phyloP scores from a whole-genome alignment of 305 asterid species.

The Andrographis paniculata region DNA sequence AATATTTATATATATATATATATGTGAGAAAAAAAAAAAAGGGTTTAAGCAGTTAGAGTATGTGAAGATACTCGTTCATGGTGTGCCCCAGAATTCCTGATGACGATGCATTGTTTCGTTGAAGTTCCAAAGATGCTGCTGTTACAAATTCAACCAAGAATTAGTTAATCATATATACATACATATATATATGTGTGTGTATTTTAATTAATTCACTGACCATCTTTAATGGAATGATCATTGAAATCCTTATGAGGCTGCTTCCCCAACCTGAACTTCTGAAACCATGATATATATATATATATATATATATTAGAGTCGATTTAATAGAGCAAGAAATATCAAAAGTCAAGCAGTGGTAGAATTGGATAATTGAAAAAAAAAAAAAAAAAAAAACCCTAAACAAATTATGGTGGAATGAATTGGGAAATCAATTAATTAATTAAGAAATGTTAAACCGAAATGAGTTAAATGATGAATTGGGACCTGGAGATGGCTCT shows the following conservation, averaged over 20 bases:
- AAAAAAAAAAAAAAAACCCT: slow-evolving; percentile 3
- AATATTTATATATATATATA: too few species aligned
- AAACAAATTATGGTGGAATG: too few species aligned
- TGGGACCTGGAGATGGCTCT: slow-evolving; percentile 96
- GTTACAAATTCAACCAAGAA: slow-evolving; percentile 17
- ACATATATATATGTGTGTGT: background rate
- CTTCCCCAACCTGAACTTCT: slow-evolving; percentile 96
- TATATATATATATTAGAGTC: too few species aligned
- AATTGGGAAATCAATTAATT: too few species aligned
- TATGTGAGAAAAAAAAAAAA: background rate
- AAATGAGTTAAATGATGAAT: background rate
- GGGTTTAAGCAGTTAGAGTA: background rate
- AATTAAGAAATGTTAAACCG: too few species aligned
- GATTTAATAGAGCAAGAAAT: too few species aligned
- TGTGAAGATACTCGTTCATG: slow-evolving; percentile 75
- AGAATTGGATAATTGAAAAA: too few species aligned
- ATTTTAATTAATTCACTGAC: slow-evolving; percentile 27
- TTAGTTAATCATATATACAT: background rate
- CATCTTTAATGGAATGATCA: slow-evolving; percentile 81
- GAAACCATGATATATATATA: slow-evolving; percentile 1
- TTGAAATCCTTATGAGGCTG: slow-evolving; percentile 94
- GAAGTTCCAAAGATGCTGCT: slow-evolving; percentile 76
- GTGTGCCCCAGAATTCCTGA: slow-evolving; percentile 78
- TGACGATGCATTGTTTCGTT: slow-evolving; percentile 61
- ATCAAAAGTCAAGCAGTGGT: too few species aligned